These are phyloP conservation scores for Amphirosellinia nigrospora DNA, from an alignment of 495 filamentous ascomycete genomes.

Conservation along the genomic window DNA sequence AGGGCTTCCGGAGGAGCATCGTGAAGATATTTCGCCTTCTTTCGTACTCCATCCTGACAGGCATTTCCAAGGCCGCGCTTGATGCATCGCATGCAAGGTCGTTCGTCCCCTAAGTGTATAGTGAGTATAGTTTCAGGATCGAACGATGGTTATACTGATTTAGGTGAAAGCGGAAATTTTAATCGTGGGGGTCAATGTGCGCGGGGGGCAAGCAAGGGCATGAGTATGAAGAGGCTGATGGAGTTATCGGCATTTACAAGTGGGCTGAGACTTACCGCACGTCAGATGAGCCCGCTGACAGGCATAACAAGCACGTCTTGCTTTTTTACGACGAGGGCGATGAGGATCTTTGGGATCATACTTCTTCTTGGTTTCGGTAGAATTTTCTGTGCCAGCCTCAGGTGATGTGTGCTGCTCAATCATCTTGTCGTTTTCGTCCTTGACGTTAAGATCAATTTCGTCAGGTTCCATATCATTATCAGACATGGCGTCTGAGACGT, in stretches of 20 bases:
- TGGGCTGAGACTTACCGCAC: constrained; percentile 77
- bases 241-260: constrained; percentile 28
- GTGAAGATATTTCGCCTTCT: constrained; percentile 99
- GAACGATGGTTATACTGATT: not conserved
- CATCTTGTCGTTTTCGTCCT: constrained; percentile 67
- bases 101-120: constrained; percentile 63
- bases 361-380: constrained; percentile 62
- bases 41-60: constrained; percentile 94
- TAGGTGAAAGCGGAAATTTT: not conserved
- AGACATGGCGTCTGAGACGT: constrained; percentile 61
- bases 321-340: constrained; percentile 92
- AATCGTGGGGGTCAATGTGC: constrained; percentile 25
- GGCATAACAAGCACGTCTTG: constrained; percentile 90
- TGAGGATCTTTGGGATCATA: constrained; percentile 81
- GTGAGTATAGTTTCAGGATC: constrained; percentile 27
- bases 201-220: constrained; percentile 14
- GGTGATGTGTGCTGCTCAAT: constrained; percentile 56
- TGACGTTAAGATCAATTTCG: constrained; percentile 36
- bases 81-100: constrained; percentile 92
- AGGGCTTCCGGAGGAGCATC: constrained; percentile 83
- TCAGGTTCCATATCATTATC: constrained; percentile 53
- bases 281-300: constrained; percentile 98
- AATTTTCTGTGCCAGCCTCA: constrained; percentile 49
- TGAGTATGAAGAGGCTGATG: constrained; percentile 26
- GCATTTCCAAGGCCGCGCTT: constrained; percentile 87